Conservation (phyloP, 2,329 filamentous ascomycete species). For the Hypoxylon sp. region DNA sequence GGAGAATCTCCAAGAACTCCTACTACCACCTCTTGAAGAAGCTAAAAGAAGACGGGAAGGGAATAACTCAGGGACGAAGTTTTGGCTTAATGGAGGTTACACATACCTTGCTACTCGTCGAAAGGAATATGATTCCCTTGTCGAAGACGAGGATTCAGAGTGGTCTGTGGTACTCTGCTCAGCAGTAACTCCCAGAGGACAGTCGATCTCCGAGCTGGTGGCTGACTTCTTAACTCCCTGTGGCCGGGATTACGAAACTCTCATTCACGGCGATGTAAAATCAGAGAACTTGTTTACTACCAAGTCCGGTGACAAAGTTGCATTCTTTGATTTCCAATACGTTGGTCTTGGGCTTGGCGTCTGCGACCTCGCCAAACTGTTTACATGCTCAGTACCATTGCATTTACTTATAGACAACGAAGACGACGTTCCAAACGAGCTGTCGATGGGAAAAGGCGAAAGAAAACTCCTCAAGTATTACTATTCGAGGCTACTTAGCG, state of each 20-base stretch:
- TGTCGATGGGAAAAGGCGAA: slow-evolving; percentile 69
- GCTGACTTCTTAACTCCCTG: slow-evolving; percentile 66
- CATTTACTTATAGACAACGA: slow-evolving; percentile 62
- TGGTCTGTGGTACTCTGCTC: slow-evolving; percentile 69
- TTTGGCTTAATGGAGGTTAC: slow-evolving; percentile 78
- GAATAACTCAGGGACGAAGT: slow-evolving; percentile 52
- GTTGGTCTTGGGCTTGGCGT: slow-evolving; percentile 74
- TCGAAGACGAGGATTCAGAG: slow-evolving; percentile 63
- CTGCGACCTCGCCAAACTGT: slow-evolving; percentile 76
- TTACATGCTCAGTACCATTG: slow-evolving; percentile 75
- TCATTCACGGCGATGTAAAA: slow-evolving; percentile 79
- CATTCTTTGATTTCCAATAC: slow-evolving; percentile 80
- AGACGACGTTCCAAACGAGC: slow-evolving; percentile 54
- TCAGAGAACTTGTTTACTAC: slow-evolving; percentile 77
- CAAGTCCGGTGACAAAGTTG: slow-evolving; percentile 63
- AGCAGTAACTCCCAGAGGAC: slow-evolving; percentile 43
- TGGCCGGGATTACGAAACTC: slow-evolving; percentile 64
- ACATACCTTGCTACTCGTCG: slow-evolving; percentile 76
- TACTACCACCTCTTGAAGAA: slow-evolving; percentile 72
- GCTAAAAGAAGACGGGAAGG: slow-evolving; percentile 44
- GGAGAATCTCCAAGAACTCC: slow-evolving; percentile 54
- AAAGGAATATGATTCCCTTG: slow-evolving; percentile 68
- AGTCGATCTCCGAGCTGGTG: slow-evolving; percentile 67
- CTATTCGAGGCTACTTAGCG: slow-evolving; percentile 55
- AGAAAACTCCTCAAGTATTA: slow-evolving; percentile 67